These are phyloP conservation scores for Astrocystis sublimbata DNA, from an alignment of 495 filamentous ascomycete genomes.

Conservation along the genomic window DNA sequence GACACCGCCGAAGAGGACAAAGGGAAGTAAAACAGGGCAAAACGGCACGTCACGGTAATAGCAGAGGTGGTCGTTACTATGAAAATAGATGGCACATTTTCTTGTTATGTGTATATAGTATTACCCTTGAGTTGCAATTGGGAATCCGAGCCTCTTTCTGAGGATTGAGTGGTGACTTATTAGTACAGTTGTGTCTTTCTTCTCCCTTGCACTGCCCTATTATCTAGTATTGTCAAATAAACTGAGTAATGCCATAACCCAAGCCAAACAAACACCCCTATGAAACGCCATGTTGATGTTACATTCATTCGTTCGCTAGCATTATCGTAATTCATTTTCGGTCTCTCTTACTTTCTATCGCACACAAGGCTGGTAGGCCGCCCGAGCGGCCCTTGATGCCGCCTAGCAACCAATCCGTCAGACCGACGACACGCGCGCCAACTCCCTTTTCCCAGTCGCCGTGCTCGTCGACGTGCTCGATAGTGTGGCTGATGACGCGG, in stretches of 20 bases:
- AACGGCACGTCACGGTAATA: background rate
- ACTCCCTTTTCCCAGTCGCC: constrained; percentile 63
- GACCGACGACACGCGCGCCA: constrained; percentile 70
- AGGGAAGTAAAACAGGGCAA: background rate
- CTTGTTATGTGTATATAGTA: background rate
- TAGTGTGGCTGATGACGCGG: constrained; percentile 79
- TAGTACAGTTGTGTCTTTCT: constrained; percentile 21
- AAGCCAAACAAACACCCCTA: background rate
- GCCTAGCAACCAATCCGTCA: constrained; percentile 88
- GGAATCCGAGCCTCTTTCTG: constrained; percentile 17
- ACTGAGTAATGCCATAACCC: constrained; percentile 1
- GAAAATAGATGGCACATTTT: background rate
- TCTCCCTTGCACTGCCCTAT: background rate
- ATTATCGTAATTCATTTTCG: constrained; percentile 7
- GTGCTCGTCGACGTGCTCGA: constrained; percentile 85
- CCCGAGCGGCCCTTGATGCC: constrained; percentile 48
- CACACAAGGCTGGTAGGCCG: constrained; percentile 20
- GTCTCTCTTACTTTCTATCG: background rate
- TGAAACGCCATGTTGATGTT: constrained; percentile 3
- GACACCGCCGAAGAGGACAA: background rate
- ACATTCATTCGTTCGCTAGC: background rate
- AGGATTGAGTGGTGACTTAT: constrained; percentile 22
- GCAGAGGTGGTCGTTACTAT: no score
- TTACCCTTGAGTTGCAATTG: background rate
- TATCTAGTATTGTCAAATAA: constrained; percentile 7